phyloP scores from a whole-genome alignment of 441 rosid genomes.

The Adansonia grandidieri region DNA sequence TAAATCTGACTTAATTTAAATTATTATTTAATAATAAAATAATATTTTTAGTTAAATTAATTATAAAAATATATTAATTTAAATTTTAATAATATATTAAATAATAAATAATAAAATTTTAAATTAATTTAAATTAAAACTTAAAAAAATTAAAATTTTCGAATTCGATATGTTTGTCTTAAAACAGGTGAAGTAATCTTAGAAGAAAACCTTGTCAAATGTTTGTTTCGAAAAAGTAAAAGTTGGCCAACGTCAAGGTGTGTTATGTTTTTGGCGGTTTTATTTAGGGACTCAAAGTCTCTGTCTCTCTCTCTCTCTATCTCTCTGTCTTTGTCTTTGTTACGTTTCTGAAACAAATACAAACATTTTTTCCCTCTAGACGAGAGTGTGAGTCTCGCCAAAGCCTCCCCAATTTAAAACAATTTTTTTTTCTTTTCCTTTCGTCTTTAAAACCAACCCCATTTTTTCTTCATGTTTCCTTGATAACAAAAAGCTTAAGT shows the following conservation, averaged over 20 bases:
- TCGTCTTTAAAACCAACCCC: not conserved
- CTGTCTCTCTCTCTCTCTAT: no score
- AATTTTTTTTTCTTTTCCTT: not conserved
- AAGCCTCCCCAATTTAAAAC: not conserved
- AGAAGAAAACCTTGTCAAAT: no score
- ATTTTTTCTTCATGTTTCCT: not conserved
- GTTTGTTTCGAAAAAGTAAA: not conserved
- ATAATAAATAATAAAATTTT: no score
- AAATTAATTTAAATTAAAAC: no score
- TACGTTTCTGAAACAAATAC: not conserved
- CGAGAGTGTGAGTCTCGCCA: not conserved
- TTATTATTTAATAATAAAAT: no score
- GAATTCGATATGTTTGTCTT: no score
- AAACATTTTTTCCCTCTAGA: not conserved
- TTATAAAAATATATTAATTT: no score
- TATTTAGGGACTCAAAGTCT: not conserved
- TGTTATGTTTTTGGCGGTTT: constrained; percentile 21
- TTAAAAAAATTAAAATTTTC: no score
- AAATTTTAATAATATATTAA: no score
- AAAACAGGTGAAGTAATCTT: no score
- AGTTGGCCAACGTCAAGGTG: not conserved
- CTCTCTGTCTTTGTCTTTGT: not conserved
- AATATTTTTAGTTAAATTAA: no score
- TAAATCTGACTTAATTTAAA: no score
- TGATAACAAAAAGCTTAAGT: not conserved